Base-by-base conservation (phyloP, 768 basidiomycete species). In the Kondoa malvinella region DNA sequence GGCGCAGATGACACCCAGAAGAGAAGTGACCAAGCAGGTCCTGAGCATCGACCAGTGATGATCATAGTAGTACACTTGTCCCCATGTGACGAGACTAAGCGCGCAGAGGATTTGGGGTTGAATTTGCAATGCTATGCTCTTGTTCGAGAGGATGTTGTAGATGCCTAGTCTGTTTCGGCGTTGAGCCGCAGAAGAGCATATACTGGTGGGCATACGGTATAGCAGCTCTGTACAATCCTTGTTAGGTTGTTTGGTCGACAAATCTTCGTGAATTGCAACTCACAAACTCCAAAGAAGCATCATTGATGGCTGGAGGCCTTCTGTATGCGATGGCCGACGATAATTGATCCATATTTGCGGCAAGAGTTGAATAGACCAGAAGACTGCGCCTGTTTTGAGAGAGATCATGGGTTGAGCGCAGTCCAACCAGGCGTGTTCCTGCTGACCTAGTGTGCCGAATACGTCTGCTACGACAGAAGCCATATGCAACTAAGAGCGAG, bases 61-160 rank as follows among this genome's bases (percentile, higher is more conserved):
- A 3, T 58, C 61, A 33, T 65, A 65, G 60, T 68, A 65, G 27
- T 58, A 58, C 25, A n/a, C 33, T 50, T 68, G 67, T 17, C 64
- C 63, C 67, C 63, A 65, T 16, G 67, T 68, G 40, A 68, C 30
- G 29, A 68, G 63, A 2, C 63, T 56, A 34, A 68, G 32, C 26
- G 56, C 34, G 21, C 56, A 40, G 25, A 68, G 56, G 74, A 75
- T 62, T 59, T 78, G 68, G 74, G 77, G 69, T 72, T 75, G 14
- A 76, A 76, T 1, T 73, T 77, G 68, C 72, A 75, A 1, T 73
- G 76, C n/a, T 75, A 78, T 67, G 72, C 69, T 16, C 71, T 66
- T 57, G n/a, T 56, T 2, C 1, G 25, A 57, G 25, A 32, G 21
- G 62, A 68, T 68, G 67, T 65, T 65, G 64, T 65, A 68, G 30